Evolutionary conservation across 768 basidiomycete species (phyloP).

Genomic region (Trametes maxima): DNA sequence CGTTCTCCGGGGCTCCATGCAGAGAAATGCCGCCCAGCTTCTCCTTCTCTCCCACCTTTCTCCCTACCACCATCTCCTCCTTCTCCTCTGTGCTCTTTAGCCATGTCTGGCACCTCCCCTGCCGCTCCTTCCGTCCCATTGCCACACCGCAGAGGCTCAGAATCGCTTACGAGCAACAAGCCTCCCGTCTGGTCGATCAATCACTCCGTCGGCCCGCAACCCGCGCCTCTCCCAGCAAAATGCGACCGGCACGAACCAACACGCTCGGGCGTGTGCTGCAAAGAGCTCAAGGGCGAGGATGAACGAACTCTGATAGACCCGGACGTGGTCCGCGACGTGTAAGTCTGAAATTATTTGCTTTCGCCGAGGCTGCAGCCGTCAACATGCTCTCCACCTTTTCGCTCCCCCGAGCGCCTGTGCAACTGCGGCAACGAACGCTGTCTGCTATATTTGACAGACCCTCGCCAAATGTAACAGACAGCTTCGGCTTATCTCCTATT

Average conservation of each 20-base stretch:
- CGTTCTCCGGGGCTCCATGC: conserved; percentile 13
- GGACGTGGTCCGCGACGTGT: conserved; percentile 88
- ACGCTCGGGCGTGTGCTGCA: conserved; percentile 77
- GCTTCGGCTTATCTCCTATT: neutral
- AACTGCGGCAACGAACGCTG: conserved; percentile 1
- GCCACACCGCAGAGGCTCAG: conserved; percentile 22
- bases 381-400: neutral
- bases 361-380: no score
- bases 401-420: neutral
- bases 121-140: conserved; percentile 26
- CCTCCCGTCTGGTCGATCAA: conserved; percentile 71
- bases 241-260: conserved; percentile 56
- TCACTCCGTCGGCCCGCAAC: conserved; percentile 38
- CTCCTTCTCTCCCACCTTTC: conserved; percentile 2
- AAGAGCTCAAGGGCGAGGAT: conserved; percentile 79
- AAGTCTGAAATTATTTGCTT: conserved; percentile 32
- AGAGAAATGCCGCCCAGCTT: conserved; percentile 6
- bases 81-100: neutral
- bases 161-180: conserved; percentile 30
- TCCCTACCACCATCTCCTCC: neutral
- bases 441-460: neutral
- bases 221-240: conserved; percentile 54
- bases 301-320: conserved; percentile 84
- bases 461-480: neutral
- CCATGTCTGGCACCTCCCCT: conserved; percentile 13